phyloP scores from a whole-genome alignment of 257 asterid genomes.

The Gentiana straminea region DNA sequence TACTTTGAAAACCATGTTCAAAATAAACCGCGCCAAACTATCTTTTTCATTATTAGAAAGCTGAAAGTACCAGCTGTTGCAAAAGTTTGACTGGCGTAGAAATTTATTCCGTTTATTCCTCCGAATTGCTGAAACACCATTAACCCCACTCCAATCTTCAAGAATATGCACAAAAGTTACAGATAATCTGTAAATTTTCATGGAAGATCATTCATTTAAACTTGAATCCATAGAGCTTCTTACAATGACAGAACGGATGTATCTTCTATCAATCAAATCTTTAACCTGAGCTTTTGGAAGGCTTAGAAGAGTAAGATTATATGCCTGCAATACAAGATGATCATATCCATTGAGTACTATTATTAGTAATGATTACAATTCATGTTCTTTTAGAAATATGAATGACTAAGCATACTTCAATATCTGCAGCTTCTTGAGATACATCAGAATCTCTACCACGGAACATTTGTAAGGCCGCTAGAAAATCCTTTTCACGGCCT shows the following conservation, averaged over 20 bases:
- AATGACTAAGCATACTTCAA: conserved; percentile 30
- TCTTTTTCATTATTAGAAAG: background rate
- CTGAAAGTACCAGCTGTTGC: conserved; percentile 43
- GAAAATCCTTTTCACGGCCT: conserved; percentile 55
- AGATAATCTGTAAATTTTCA: too few relatives aligned
- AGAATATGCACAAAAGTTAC: background rate
- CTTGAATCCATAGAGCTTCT: conserved; percentile 13
- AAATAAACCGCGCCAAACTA: too few relatives aligned
- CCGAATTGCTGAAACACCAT: conserved; percentile 74
- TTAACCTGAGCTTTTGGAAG: conserved; percentile 41
- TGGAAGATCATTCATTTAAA: too few relatives aligned
- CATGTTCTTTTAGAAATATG: background rate
- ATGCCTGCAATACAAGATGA: conserved; percentile 22
- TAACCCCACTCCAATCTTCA: conserved; percentile 66
- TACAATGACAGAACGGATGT: conserved; percentile 58
- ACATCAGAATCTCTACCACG: conserved; percentile 60
- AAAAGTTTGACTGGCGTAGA: conserved; percentile 71
- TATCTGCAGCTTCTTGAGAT: conserved; percentile 62
- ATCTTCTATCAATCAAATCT: conserved; percentile 46
- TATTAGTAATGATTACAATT: background rate
- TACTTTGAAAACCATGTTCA: conserved; percentile 6
- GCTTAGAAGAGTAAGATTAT: conserved; percentile 32
- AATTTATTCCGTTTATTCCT: conserved; percentile 71
- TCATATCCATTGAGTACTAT: background rate
- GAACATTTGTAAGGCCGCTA: conserved; percentile 44